Base-by-base conservation (phyloP, 2,329 filamentous ascomycete species). In the Aspergillus sp. region DNA sequence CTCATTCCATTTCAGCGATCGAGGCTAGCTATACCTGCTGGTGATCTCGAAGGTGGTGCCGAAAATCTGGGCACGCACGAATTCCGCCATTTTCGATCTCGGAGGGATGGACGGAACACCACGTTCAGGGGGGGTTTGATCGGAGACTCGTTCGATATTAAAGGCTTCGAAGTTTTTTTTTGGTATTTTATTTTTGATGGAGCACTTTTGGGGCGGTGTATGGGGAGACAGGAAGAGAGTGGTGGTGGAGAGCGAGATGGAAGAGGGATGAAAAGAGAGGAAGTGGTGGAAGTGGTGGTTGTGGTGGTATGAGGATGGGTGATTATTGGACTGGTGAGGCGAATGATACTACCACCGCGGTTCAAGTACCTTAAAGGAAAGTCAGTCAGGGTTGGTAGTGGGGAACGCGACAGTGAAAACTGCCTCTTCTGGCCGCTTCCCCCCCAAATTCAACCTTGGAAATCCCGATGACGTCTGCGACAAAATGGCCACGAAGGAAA, bases 11-110 rank as follows among this genome's bases (percentile, higher is more conserved):
- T 36, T 19, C 13, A 24, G 19, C 45, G 40, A 49, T 46, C 35
- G 20, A 13, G 11, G 11, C n/a, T 22, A 16, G 41, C 53, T 68
- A 58, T 84, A 96, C 91, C 94, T 89, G 77, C 92, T 96, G 65
- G 94, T 99, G 78, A 97, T 97, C 84, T 99, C 94, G 73, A 99
- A 99, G 65, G 94, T 97, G 58, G 94, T 99, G 73, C 94, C 94
- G 72, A 99, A 99, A 75, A 99, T 97, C 83, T 97, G 93, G 72
- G 93, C 92, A 77, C 94, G 89, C 71, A 99, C 90, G 77, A 99
- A 99, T 82, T 99, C 94, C 74, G 94, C 94, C 94, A 99, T 97
- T 73, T 71, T 86, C 83, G 53, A 60, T 47, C 43, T 53, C 50
- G 51, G 52, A 52, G 30, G 50, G 53, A 52, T 26, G 50, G 53